phyloP scores from a whole-genome alignment of 2,329 filamentous ascomycete genomes.

The Microthyrium microscopicum region DNA sequence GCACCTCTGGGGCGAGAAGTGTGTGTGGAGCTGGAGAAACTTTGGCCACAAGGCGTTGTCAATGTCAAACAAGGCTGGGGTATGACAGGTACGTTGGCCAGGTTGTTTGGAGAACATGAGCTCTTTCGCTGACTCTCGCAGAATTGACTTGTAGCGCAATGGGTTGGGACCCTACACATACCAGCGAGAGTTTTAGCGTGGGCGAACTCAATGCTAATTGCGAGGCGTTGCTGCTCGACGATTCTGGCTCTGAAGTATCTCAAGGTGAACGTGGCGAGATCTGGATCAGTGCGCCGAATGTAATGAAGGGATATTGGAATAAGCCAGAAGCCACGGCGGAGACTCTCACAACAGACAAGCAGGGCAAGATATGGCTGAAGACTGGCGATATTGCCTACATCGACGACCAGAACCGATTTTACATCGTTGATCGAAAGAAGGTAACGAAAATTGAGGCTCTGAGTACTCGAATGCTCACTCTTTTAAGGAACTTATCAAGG shows the following conservation, averaged over 20 bases:
- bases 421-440: constrained; percentile 61
- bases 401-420: constrained; percentile 37
- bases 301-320: constrained; percentile 65
- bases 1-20: constrained; percentile 40
- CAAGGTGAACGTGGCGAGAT: constrained; percentile 48
- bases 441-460: constrained; percentile 17
- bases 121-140: too few species aligned
- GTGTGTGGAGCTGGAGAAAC: constrained; percentile 35
- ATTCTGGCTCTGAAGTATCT: constrained; percentile 34
- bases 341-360: constrained; percentile 42
- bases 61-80: constrained; percentile 63
- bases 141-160: constrained; percentile 48
- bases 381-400: constrained; percentile 55
- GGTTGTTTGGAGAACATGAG: neutral
- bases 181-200: constrained; percentile 32
- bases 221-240: constrained; percentile 44
- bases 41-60: constrained; percentile 33
- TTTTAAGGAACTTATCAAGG: constrained; percentile 42
- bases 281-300: constrained; percentile 53
- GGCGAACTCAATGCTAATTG: constrained; percentile 56
- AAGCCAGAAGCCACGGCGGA: constrained; percentile 50
- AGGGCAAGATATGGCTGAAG: too few species aligned
- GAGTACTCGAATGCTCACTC: neutral
- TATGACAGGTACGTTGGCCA: constrained; percentile 46
- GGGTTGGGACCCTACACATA: constrained; percentile 41